A percentile compares a stretch with the other conserved stretches of the same genome.
Evolutionary conservation across 2,329 filamentous ascomycete species (phyloP).

Genomic region (Diaporthe sp.): DNA sequence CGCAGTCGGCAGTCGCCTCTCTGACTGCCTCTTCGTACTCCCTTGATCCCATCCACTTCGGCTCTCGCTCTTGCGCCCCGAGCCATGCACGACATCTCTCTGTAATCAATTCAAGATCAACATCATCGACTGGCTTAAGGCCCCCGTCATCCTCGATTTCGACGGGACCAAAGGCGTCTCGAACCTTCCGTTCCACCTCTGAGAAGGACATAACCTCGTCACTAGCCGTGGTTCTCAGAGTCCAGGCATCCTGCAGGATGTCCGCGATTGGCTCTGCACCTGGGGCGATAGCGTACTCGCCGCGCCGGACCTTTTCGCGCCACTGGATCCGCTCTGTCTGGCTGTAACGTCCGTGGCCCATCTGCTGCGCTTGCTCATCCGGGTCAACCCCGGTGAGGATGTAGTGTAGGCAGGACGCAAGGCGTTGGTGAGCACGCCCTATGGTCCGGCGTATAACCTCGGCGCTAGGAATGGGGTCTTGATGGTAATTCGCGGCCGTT

Average conservation of each 20-base stretch:
- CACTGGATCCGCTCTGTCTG: too few relatives aligned
- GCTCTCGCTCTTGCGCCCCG: neutral
- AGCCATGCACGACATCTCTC: neutral
- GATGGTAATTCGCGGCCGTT: too few relatives aligned
- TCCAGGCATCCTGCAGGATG: neutral
- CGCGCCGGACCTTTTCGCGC: too few relatives aligned
- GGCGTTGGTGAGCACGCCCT: too few relatives aligned
- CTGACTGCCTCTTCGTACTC: neutral
- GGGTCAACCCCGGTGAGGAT: too few relatives aligned
- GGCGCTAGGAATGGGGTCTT: too few relatives aligned
- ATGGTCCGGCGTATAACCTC: too few relatives aligned
- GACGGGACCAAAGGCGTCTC: neutral
- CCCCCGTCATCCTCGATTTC: neutral
- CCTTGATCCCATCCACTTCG: neutral
- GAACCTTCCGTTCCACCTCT: neutral
- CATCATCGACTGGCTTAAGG: neutral
- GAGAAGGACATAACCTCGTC: neutral
- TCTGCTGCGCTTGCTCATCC: too few relatives aligned
- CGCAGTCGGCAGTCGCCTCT: neutral
- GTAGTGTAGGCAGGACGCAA: too few relatives aligned
- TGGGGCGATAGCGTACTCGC: too few relatives aligned
- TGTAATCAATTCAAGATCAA: neutral
- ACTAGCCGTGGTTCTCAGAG: neutral
- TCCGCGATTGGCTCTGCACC: neutral
- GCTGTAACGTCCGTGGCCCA: too few relatives aligned